Conservation (phyloP, 192 early-diverging fungal species). For the Podochytrium sp. region DNA sequence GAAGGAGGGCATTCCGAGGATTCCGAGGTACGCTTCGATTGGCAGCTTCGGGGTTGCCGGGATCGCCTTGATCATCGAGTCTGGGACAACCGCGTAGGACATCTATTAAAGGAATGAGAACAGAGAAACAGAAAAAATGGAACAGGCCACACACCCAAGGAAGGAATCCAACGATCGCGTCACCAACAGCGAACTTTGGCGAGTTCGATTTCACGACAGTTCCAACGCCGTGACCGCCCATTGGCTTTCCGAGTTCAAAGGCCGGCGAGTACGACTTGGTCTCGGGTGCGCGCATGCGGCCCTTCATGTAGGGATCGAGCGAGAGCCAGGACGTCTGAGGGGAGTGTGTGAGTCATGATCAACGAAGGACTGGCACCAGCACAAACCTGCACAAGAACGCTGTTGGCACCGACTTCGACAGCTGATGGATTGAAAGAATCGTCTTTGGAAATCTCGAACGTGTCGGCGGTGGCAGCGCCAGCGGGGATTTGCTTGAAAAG, state of each 20-base stretch:
- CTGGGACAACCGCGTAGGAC: slow-evolving; percentile 51
- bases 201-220: slow-evolving; percentile 70
- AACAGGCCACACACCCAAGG: slow-evolving; percentile 51
- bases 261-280: slow-evolving; percentile 46
- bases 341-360: neutral
- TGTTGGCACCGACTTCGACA: no score
- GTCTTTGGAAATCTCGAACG: slow-evolving; percentile 38
- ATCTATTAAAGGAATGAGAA: neutral
- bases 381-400: slow-evolving; percentile 52
- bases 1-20: slow-evolving; percentile 80
- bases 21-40: slow-evolving; percentile 63
- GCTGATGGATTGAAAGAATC: slow-evolving; percentile 50
- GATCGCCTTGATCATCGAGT: slow-evolving; percentile 29
- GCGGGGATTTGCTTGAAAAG: slow-evolving; percentile 48
- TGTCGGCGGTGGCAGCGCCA: slow-evolving; percentile 32
- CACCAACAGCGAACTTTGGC: slow-evolving; percentile 59
- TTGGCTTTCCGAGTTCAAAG: slow-evolving; percentile 65
- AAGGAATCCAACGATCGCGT: slow-evolving; percentile 61
- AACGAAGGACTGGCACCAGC: neutral
- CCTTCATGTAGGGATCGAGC: slow-evolving; percentile 73
- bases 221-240: slow-evolving; percentile 64
- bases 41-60: slow-evolving; percentile 49
- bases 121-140: neutral
- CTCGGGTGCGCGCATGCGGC: slow-evolving; percentile 59
- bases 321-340: neutral